Conservation (phyloP, 1,284 basidiomycete species). For the Ceratobasidium papillatum region DNA sequence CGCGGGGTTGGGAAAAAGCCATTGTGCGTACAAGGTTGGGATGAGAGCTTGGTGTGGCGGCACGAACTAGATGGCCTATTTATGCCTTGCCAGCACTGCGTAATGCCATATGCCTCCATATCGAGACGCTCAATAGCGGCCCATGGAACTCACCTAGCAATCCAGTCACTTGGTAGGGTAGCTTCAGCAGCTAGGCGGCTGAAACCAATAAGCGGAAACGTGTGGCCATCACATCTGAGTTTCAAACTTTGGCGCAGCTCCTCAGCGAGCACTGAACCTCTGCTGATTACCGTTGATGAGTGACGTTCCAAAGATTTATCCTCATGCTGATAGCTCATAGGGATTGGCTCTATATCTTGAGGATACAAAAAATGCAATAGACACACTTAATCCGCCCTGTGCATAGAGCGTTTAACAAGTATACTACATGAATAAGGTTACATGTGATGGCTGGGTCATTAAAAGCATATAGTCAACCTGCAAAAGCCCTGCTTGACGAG, state of each 20-base stretch:
- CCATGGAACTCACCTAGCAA: background rate
- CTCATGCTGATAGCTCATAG: background rate
- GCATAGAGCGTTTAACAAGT: no score
- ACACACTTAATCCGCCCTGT: background rate
- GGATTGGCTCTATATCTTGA: background rate
- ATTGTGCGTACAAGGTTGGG: background rate
- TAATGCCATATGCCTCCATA: no score
- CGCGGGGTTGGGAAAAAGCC: conserved; percentile 7
- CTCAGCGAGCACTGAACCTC: background rate
- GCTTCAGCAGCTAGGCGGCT: no score
- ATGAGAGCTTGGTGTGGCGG: background rate
- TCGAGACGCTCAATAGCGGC: no score
- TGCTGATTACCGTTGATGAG: background rate
- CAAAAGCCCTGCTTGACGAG: background rate
- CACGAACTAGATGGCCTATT: background rate
- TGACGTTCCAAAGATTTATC: background rate
- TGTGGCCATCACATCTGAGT: background rate
- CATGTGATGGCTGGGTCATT: background rate
- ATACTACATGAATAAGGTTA: background rate
- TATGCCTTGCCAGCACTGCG: no score
- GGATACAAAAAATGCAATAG: background rate
- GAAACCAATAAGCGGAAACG: background rate
- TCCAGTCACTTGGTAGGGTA: background rate
- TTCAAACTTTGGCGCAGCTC: background rate
- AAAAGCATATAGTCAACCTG: background rate